Evolutionary conservation across 2,329 filamentous ascomycete genomes (phyloP).

Genomic region (Dendrostoma leiphaemia): DNA sequence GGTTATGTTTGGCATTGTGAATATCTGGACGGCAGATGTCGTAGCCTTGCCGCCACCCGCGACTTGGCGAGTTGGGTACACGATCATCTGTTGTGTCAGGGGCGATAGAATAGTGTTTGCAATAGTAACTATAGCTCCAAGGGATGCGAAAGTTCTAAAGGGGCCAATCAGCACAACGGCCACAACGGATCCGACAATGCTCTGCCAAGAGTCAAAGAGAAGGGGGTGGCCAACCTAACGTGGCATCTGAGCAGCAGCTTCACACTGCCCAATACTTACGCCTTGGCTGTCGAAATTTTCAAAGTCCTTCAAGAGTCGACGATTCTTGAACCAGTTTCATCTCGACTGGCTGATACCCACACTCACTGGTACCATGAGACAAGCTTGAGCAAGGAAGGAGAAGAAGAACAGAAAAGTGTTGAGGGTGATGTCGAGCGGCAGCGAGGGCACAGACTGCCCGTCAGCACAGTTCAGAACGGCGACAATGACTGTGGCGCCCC

Average conservation of each 20-base stretch:
- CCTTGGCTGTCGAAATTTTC: constrained; percentile 20
- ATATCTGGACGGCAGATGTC: neutral
- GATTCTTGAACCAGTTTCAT: constrained; percentile 24
- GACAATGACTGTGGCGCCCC: neutral
- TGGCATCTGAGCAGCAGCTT: neutral
- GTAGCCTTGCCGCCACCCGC: no score
- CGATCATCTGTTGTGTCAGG: neutral
- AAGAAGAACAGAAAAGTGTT: constrained; percentile 29
- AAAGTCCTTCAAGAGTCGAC: constrained; percentile 22
- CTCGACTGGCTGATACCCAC: constrained; percentile 27
- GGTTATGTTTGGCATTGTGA: no score
- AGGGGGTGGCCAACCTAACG: no score
- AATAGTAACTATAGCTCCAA: neutral
- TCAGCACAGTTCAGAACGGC: constrained; percentile 3
- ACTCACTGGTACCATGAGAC: constrained; percentile 24
- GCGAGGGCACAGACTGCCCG: constrained; percentile 22
- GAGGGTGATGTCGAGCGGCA: constrained; percentile 25
- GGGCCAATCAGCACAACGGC: no score
- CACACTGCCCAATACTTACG: neutral
- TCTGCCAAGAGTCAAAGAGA: no score
- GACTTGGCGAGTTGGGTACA: neutral
- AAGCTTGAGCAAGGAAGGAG: constrained; percentile 23
- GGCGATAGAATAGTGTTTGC: neutral
- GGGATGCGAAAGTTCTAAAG: neutral
- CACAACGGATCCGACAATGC: no score